Evolutionary conservation across 2,329 filamentous ascomycete genomes (phyloP).

Genomic region (Fusarium compactum): DNA sequence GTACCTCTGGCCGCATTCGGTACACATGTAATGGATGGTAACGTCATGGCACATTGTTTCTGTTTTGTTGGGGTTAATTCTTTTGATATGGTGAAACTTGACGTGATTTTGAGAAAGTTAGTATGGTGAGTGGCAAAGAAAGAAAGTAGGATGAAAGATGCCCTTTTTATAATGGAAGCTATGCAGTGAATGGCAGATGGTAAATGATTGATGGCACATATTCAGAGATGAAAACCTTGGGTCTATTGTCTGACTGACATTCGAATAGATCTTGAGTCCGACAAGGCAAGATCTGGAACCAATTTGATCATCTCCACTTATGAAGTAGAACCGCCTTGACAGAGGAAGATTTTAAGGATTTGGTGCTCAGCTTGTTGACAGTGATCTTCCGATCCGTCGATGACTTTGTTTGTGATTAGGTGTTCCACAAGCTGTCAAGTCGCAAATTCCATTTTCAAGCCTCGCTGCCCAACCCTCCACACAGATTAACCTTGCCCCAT

Average conservation of each 20-base stretch:
- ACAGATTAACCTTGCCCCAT: slow-evolving; percentile 9
- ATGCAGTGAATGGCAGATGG: background rate
- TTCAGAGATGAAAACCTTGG: no score
- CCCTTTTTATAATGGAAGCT: background rate
- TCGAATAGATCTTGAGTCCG: no score
- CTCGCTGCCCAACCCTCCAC: background rate
- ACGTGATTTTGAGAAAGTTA: rapidly evolving
- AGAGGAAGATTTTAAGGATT: no score
- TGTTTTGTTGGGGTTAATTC: background rate
- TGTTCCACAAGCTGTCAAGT: no score
- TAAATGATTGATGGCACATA: no score
- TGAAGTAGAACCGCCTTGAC: no score
- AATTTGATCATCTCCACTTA: no score
- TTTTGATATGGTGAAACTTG: rapidly evolving
- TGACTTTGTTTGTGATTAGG: no score
- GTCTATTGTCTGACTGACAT: no score
- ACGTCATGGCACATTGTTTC: slow-evolving; percentile 16
- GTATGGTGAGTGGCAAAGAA: background rate
- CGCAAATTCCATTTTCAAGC: background rate
- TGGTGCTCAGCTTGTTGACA: no score
- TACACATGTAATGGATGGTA: slow-evolving; percentile 15
- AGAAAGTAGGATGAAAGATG: background rate
- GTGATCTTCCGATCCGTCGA: background rate
- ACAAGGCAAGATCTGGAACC: no score
- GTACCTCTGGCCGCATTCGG: background rate